Base-by-base conservation (phyloP, 768 basidiomycete species). In the Leucocoprinus leucothites region DNA sequence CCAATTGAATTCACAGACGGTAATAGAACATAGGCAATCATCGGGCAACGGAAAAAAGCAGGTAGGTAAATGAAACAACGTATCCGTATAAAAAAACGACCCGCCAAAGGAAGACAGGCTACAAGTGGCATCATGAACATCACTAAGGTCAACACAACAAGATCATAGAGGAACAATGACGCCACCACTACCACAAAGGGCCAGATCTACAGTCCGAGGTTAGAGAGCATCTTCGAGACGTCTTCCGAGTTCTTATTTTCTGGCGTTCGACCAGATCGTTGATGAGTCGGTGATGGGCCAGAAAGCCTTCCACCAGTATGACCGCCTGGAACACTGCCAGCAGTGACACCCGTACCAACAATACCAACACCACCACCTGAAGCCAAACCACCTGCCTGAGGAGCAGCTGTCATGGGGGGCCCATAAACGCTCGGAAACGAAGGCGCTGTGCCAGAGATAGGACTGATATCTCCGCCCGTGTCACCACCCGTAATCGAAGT, bases 341-440 rank as follows among this genome's bases (percentile, higher is more conserved):
- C 34, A 41, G 57, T 44, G 9, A 34, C 42, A 25, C 41, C 31
- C 35, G 24, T 7, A 56, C 25, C 34, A 45, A 19, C 51, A 19
- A 42, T 43, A 14, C 43, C 51, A 22, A 44, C 50, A 26, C 42
- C 45, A 22, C 28, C 41, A 43, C 51, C 51, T 26, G 60, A 40
- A 31, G 56, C 45, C 28, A 59, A 28, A 51, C 25, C 53, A 46
- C 25, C 44, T 26, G 50, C 47, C 50, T 38, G 69, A 43, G 54
- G 22, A 9, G 22, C 46, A 22, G 70, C 60, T 9, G 78, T 73
- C 50, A 77, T 70, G 48, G 85, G 81, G 3, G 86, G 82, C 1
- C 83, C 89, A 65, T 92, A 92, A 9, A 93, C 91, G 61, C 89
- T 91, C 13, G 90, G 91, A 73, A 92, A 93, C 9, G 82, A 86